Evolutionary conservation across 768 basidiomycete species (phyloP).

Genomic region (Tricholomella constricta): DNA sequence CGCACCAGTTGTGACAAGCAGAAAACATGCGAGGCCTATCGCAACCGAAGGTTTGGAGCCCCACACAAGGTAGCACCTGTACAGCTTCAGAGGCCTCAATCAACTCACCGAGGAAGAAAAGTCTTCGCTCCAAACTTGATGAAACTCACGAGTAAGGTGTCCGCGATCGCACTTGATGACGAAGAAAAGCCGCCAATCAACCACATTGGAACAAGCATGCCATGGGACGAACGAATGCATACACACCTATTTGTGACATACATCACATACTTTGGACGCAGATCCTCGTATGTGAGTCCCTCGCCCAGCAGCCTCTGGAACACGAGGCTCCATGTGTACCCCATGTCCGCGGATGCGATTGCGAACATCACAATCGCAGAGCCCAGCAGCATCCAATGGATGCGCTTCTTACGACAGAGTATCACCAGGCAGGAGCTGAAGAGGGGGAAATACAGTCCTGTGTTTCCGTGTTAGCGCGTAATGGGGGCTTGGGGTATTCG

Average conservation of each 20-base stretch:
- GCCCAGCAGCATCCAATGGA: conserved; percentile 3
- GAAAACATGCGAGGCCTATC: conserved; percentile 12
- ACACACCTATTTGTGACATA: conserved; percentile 21
- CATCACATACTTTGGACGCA: conserved; percentile 19
- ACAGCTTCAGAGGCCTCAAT: too few relatives aligned
- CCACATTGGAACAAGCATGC: background rate
- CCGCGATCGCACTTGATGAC: conserved; percentile 19
- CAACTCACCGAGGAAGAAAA: too few relatives aligned
- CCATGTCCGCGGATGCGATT: conserved; percentile 18
- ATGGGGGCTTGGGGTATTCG: too few relatives aligned
- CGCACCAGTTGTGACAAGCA: conserved; percentile 17
- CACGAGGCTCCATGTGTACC: conserved; percentile 13
- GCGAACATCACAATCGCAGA: conserved; percentile 13
- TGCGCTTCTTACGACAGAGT: background rate
- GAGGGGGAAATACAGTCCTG: conserved; percentile 18
- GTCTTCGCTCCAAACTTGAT: background rate
- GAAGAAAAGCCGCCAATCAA: too few relatives aligned
- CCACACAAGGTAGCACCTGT: conserved; percentile 23
- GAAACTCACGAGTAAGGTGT: conserved; percentile 15
- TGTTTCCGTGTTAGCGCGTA: background rate
- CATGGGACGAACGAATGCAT: background rate
- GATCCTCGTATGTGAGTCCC: conserved; percentile 11
- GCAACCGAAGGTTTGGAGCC: conserved; percentile 10
- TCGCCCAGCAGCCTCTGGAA: conserved; percentile 8
- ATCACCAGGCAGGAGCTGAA: conserved; percentile 11